Base-by-base conservation (phyloP, 805 yeast genomes). In the Myxozyma sirexii region DNA sequence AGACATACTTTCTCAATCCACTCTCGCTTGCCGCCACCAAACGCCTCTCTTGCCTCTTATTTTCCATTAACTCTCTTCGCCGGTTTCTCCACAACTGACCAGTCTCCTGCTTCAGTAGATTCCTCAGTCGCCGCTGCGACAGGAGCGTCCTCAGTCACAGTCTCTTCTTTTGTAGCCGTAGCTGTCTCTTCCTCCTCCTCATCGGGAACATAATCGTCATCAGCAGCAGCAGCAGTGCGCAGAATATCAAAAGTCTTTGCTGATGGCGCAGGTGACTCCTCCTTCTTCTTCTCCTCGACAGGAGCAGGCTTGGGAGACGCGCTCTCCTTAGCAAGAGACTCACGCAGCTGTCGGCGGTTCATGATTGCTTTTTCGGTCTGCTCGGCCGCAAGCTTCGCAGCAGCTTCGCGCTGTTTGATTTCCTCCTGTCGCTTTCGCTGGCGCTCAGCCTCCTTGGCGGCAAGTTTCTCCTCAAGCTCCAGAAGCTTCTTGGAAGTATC, bases 401-500 rank as follows among this genome's bases (percentile, higher is more conserved):
- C 54, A 50, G 63, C 62, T 23, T 44, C 47, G 26, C 56, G 50
- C 57, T 39, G 54, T 45, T 43, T 42, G 7, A 21, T 43, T 7
- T 13, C 51, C 39, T 53, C 56, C 31, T 17, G 48, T 4, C 19
- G 38, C 47, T 48, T 45, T 23, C 26, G 33, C 19, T 7, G 42
- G 17, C 56, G 62, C 51, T 51, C 57, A 15, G 42, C 46, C 38
- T 42, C 46, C 19, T 38, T 19, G 21, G 45, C 53, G 8, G 60
- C 63, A 31, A 17, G 19, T 31, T 60, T 52, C 56, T 79, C 78
- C 60, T 87, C 92, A 23, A 87, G 74, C 67, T 87, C 93, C 47
- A 79, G 74, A 65, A 82, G 84, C 65, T 82, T 84, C 26, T 88
- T 78, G 23, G 84, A 76, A 1, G 87, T 83, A 71, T 90, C 96